Evolutionary conservation across 441 rosid species (phyloP).

Genomic region (Hura crepitans): DNA sequence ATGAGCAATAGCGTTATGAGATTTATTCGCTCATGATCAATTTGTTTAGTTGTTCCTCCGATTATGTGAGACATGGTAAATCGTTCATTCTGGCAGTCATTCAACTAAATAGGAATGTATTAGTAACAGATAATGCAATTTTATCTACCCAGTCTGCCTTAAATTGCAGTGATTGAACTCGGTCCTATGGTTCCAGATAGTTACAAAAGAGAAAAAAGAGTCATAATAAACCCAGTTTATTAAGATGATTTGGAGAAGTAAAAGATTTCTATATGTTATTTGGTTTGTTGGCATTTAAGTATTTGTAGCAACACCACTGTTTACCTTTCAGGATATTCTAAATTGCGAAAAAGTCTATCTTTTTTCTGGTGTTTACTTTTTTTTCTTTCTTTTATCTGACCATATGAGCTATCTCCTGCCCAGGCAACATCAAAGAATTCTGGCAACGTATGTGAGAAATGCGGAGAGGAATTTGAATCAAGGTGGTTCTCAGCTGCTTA

Average conservation of each 20-base stretch:
- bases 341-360: background rate
- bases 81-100: background rate
- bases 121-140: background rate
- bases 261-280: no score
- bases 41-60: background rate
- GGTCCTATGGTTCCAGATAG: background rate
- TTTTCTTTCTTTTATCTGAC: slow-evolving; percentile 19
- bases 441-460: slow-evolving; percentile 61
- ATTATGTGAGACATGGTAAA: background rate
- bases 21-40: background rate
- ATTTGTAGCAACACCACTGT: no score
- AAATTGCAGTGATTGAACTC: background rate
- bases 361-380: slow-evolving; percentile 2
- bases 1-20: background rate
- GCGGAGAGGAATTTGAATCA: slow-evolving; percentile 85
- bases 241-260: no score
- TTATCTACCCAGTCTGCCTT: background rate
- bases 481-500: slow-evolving; percentile 39
- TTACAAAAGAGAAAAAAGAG: no score
- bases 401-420: slow-evolving; percentile 12
- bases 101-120: background rate
- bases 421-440: slow-evolving; percentile 59
- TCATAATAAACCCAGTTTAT: no score
- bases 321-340: background rate
- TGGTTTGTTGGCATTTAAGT: no score